Conservation (phyloP, 257 asterid species). For the Rauvolfia tetraphylla region DNA sequence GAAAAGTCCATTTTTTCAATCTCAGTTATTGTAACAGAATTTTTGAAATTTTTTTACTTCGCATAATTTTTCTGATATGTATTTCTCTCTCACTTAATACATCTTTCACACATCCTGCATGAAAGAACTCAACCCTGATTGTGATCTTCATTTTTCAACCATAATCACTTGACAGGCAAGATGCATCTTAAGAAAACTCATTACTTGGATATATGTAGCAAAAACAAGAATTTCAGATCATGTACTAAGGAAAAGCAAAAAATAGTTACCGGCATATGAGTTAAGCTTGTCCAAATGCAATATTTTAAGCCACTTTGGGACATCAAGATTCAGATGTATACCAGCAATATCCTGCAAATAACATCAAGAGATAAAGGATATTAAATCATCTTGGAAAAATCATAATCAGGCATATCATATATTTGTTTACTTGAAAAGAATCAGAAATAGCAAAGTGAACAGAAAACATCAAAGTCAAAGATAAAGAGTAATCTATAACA, state of each 20-base stretch:
- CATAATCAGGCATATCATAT: not conserved
- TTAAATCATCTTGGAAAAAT: slow-evolving; percentile 1
- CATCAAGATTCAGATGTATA: slow-evolving; percentile 77
- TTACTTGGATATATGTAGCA: too few relatives aligned
- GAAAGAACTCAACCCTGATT: not conserved
- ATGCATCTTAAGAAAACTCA: not conserved
- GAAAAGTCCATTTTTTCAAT: not conserved
- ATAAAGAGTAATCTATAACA: not conserved
- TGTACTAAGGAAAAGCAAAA: too few relatives aligned
- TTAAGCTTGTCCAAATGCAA: slow-evolving; percentile 74
- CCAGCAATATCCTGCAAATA: slow-evolving; percentile 85
- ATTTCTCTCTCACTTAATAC: not conserved
- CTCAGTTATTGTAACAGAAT: not conserved
- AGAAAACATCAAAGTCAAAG: not conserved
- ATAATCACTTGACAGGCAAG: not conserved
- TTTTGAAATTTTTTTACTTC: not conserved
- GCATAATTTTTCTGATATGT: not conserved
- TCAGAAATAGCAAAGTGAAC: not conserved
- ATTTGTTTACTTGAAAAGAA: not conserved
- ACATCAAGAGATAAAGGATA: not conserved
- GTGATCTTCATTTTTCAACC: not conserved
- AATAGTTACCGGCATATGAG: slow-evolving; percentile 73
- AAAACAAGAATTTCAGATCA: too few relatives aligned
- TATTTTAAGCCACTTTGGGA: slow-evolving; percentile 77
- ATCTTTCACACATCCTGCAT: not conserved